Evolutionary conservation across 2,329 filamentous ascomycete genomes (phyloP).

Genomic region (Venturia effusa): DNA sequence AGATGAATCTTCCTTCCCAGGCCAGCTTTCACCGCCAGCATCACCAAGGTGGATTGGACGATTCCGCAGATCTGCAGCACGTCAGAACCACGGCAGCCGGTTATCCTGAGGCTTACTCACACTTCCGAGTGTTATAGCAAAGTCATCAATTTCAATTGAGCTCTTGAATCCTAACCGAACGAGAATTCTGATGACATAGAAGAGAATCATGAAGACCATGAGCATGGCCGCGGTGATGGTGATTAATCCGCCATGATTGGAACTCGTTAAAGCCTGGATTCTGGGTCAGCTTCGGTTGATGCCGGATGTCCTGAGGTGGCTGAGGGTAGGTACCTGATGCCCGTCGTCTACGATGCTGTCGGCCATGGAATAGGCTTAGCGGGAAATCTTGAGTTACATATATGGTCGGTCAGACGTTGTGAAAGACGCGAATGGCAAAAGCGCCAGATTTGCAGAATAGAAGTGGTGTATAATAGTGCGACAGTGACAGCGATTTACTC

Average conservation of each 20-base stretch:
- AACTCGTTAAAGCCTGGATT: not conserved
- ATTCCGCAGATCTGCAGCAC: slow-evolving; percentile 7
- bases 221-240: slow-evolving; percentile 4
- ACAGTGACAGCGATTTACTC: not conserved
- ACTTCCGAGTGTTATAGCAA: not conserved
- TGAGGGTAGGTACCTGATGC: not conserved
- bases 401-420: not conserved
- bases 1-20: slow-evolving; percentile 9
- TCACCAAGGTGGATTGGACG: slow-evolving; percentile 8
- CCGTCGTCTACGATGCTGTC: not conserved
- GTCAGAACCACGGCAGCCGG: not conserved
- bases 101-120: not conserved
- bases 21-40: slow-evolving; percentile 11
- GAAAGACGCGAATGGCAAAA: not conserved
- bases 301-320: not conserved
- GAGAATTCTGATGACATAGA: slow-evolving; percentile 5
- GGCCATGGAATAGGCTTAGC: not conserved
- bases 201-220: slow-evolving; percentile 3
- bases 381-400: not conserved
- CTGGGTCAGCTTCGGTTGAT: not conserved
- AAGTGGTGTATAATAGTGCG: not conserved
- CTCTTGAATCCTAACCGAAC: not conserved
- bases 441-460: not conserved
- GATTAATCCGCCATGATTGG: slow-evolving; percentile 9
- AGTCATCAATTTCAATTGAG: slow-evolving; percentile 3